Evolutionary conservation across 345 rosid genomes (phyloP).

Genomic region (Populus simonii): DNA sequence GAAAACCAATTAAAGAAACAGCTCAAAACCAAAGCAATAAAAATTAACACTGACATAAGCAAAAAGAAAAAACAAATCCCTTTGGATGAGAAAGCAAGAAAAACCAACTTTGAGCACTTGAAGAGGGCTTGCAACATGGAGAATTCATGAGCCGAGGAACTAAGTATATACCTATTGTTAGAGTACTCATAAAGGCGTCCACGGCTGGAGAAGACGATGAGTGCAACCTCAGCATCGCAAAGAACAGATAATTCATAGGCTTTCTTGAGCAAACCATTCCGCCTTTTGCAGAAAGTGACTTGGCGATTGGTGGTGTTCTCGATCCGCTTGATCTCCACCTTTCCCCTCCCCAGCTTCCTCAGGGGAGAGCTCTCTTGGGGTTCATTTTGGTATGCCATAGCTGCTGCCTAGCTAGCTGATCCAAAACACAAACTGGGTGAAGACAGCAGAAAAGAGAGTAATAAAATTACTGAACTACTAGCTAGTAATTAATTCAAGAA

Average conservation of each 20-base stretch:
- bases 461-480: neutral
- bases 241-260: slow-evolving; percentile 96
- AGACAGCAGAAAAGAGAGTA: neutral
- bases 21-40: no score
- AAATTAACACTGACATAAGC: neutral
- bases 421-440: neutral
- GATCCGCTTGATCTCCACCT: slow-evolving; percentile 99
- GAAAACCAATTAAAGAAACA: neutral
- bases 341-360: slow-evolving; percentile 90
- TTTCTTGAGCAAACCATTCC: slow-evolving; percentile 91
- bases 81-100: neutral
- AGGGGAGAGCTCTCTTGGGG: slow-evolving; percentile 43
- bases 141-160: slow-evolving; percentile 16
- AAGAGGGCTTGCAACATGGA: neutral
- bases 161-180: slow-evolving; percentile 64
- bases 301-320: slow-evolving; percentile 98
- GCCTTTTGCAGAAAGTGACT: slow-evolving; percentile 95
- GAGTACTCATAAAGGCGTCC: slow-evolving; percentile 99
- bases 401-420: slow-evolving; percentile 1
- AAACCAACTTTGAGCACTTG: no score
- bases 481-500: neutral
- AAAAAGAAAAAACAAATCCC: neutral
- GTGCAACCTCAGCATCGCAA: slow-evolving; percentile 81
- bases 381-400: slow-evolving; percentile 34
- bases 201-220: slow-evolving; percentile 94